Evolutionary conservation across 164 flowering plant species (phyloP), one percentile per base, ranked within the genome.

Genomic region (Vitis amurensis): DNA sequence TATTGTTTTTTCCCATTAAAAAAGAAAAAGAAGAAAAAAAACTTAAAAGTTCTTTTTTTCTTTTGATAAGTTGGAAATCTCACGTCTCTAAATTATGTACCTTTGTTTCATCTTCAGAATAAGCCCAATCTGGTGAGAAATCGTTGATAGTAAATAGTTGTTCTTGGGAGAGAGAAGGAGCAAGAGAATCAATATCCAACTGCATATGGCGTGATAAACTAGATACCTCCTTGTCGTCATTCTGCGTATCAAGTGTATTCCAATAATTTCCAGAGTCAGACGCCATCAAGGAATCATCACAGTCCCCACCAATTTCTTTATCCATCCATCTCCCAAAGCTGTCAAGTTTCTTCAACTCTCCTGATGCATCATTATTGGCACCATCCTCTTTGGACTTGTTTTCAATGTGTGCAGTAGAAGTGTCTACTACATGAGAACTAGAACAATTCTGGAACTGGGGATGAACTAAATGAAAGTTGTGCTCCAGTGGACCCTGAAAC

Each of bases 41-140:
- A 23, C 27, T 23, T 23, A 23, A 23, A 23, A 23, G 27, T 37
- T 37, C 44, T 37, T 6, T 31, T 6, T 4, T 6, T 37, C 44
- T 4, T 6, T 37, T 3, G 44, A 23, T 23, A 23, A 6, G 44
- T 0, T 37, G 44, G 44, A 37, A 6, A 37, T 37, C 44, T 37
- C 44, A 37, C 27, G 63, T 27, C 29, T 37, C 44, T 56, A 12
- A 63, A 17, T 30, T 29, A 52, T 57, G 12, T 50, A 86, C 97
- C 91, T 88, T 88, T 13, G 89, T 89, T 66, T 81, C 83, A 37
- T 66, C 71, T 6, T 79, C 85, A 48, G 87, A 68, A 72, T 82
- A 88, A 55, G 89, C 85, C 94, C 97, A 89, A 56, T 86, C 86
- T 52, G 97, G 97, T 55, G 97, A 83, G 69, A 82, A 86, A 76